phyloP scores from a whole-genome alignment of 2,329 filamentous ascomycete species.

The Hymenoscyphus repandus region DNA sequence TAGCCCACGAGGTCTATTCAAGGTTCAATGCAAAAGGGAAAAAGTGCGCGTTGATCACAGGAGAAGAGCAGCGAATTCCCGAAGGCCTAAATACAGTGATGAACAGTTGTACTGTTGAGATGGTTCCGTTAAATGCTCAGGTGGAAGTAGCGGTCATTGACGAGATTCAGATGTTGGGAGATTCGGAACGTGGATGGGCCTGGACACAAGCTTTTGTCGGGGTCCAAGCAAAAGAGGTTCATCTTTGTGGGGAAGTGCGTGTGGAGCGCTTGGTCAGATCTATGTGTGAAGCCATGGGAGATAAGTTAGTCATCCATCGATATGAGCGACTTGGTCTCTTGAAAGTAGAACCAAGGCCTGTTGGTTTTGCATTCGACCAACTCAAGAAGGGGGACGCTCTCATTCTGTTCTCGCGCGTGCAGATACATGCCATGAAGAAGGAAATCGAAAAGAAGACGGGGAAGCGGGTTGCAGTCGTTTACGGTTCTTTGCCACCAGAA shows the following conservation, averaged over 20 bases:
- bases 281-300: slow-evolving; percentile 73
- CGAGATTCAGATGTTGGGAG: slow-evolving; percentile 96
- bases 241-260: slow-evolving; percentile 87
- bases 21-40: slow-evolving; percentile 75
- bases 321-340: slow-evolving; percentile 83
- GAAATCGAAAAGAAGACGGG: slow-evolving; percentile 73
- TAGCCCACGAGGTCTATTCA: slow-evolving; percentile 94
- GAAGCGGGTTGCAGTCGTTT: slow-evolving; percentile 83
- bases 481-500: slow-evolving; percentile 86
- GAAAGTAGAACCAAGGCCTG: slow-evolving; percentile 55
- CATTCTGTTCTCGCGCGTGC: slow-evolving; percentile 78
- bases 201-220: slow-evolving; percentile 92
- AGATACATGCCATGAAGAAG: slow-evolving; percentile 73
- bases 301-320: slow-evolving; percentile 72
- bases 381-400: slow-evolving; percentile 87
- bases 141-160: slow-evolving; percentile 92
- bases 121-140: slow-evolving; percentile 49
- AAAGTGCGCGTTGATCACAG: slow-evolving; percentile 76
- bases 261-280: slow-evolving; percentile 73
- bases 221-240: slow-evolving; percentile 79
- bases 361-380: slow-evolving; percentile 57
- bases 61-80: slow-evolving; percentile 77
- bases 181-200: slow-evolving; percentile 76
- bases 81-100: slow-evolving; percentile 54
- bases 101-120: slow-evolving; percentile 90